phyloP scores from a whole-genome alignment of 163 green algal genomes.

The Scenedesmus sp. region DNA sequence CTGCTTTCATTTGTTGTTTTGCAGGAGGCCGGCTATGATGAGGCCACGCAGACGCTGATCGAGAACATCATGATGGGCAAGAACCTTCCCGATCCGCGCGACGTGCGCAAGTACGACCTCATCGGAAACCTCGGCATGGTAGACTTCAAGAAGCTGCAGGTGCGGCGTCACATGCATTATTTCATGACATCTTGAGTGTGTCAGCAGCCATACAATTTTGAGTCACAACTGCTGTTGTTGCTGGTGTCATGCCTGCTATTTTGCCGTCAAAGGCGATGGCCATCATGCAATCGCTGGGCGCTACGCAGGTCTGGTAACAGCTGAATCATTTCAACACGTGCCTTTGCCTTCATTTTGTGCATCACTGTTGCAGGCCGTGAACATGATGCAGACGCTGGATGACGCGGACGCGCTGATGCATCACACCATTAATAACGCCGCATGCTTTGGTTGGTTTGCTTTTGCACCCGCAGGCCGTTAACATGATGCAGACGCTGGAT shows the following conservation, averaged over 20 bases:
- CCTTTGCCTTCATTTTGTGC: too few relatives aligned
- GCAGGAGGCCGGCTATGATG: constrained; percentile 55
- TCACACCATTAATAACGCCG: constrained; percentile 38
- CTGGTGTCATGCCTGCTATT: too few relatives aligned
- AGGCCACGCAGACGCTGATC: constrained; percentile 47
- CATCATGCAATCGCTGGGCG: too few relatives aligned
- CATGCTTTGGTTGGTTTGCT: neutral
- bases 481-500: constrained; percentile 66
- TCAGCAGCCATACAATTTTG: too few relatives aligned
- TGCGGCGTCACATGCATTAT: neutral
- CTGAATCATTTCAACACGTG: too few relatives aligned
- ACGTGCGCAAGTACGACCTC: constrained; percentile 70
- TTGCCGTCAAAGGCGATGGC: too few relatives aligned
- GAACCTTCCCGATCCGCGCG: constrained; percentile 66
- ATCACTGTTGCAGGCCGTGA: neutral
- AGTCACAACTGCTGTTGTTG: too few relatives aligned
- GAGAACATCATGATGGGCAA: constrained; percentile 63
- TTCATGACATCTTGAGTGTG: neutral
- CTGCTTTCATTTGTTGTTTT: neutral
- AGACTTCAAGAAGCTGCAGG: constrained; percentile 56
- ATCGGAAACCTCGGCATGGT: constrained; percentile 53
- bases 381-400: constrained; percentile 61
- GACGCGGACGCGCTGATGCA: constrained; percentile 70
- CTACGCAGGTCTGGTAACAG: too few relatives aligned
- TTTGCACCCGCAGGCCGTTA: constrained; percentile 44